Evolutionary conservation across 306 rosid species (phyloP).

Genomic region (Cucumis sativus): Cucumber_9930_V3 NC_026660.2:1684001-1684500

Average conservation of each 20-base stretch:
- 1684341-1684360: no score
- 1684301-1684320: no score
- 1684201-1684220: background rate
- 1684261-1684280: no score
- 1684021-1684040: conserved; percentile 65
- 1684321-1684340: no score
- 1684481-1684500: background rate
- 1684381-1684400: no score
- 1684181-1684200: background rate
- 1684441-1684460: background rate
- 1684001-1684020: conserved; percentile 41
- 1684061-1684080: conserved; percentile 86
- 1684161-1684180: background rate
- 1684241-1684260: no score
- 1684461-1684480: background rate
- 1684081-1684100: conserved; percentile 67
- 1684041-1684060: conserved; percentile 74
- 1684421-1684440: no score
- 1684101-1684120: conserved; percentile 90
- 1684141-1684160: background rate
- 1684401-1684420: no score
- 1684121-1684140: conserved; percentile 11
- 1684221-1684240: no score
- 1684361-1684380: no score
- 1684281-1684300: no score